These are phyloP conservation scores for Cytospora paraplurivora DNA, from an alignment of 2,329 filamentous ascomycete species.

Conservation along the genomic window DNA sequence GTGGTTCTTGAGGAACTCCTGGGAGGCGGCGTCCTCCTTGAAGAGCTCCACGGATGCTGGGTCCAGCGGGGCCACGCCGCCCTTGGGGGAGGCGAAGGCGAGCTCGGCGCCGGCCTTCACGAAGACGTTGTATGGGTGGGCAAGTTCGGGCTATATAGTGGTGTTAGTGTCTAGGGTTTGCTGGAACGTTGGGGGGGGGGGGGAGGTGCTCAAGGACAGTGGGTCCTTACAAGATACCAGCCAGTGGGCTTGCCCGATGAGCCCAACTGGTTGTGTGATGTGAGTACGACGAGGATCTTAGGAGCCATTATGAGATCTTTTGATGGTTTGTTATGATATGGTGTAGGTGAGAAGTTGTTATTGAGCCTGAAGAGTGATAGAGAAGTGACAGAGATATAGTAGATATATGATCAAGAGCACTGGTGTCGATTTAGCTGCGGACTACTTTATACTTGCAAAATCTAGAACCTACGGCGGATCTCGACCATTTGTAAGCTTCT, in stretches of 20 bases:
- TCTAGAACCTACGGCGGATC: too few species aligned
- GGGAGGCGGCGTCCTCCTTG: conserved; percentile 54
- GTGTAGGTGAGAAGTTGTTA: neutral
- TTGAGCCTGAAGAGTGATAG: too few species aligned
- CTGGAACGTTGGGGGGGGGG: neutral
- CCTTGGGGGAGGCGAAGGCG: conserved; percentile 62
- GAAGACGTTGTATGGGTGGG: conserved; percentile 65
- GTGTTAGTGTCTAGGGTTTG: conserved; percentile 12
- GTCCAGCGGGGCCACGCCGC: conserved; percentile 64
- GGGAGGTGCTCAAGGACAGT: neutral
- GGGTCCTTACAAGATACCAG: conserved; percentile 62
- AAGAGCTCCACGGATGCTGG: conserved; percentile 57
- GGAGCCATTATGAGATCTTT: conserved; percentile 45
- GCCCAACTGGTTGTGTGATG: conserved; percentile 58
- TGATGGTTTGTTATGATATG: neutral
- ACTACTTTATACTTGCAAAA: too few species aligned
- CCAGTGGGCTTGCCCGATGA: conserved; percentile 60
- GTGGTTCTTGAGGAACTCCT: conserved; percentile 58
- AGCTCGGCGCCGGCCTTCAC: conserved; percentile 52
- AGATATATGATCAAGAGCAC: too few species aligned
- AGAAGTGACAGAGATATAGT: too few species aligned
- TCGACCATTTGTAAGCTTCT: too few species aligned
- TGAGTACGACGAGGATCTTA: conserved; percentile 72
- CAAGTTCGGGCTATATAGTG: conserved; percentile 56
- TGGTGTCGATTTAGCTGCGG: too few species aligned